Evolutionary conservation across 2,329 filamentous ascomycete genomes (phyloP).

Genomic region (Zasmidium angulare): DNA sequence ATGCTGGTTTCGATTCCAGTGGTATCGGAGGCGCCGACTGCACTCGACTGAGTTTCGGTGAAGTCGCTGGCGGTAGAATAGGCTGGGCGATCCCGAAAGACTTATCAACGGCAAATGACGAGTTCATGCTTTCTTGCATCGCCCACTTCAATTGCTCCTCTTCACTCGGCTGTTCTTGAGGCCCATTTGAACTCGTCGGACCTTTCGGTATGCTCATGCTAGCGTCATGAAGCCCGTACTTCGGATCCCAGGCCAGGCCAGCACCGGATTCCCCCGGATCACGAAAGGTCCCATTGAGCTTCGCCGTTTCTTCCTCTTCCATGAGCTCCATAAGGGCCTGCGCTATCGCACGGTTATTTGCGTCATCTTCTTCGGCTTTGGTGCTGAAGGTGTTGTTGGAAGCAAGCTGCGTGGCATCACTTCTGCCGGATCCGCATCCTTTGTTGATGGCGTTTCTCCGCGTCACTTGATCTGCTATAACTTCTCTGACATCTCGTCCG

Average conservation of each 20-base stretch:
- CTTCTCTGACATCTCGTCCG: slow-evolving; percentile 67
- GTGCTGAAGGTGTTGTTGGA: slow-evolving; percentile 75
- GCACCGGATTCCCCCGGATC: slow-evolving; percentile 56
- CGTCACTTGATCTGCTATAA: slow-evolving; percentile 71
- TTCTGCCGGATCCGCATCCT: slow-evolving; percentile 68
- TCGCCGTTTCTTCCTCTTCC: slow-evolving; percentile 67
- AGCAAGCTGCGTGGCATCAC: slow-evolving; percentile 65
- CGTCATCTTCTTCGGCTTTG: slow-evolving; percentile 81
- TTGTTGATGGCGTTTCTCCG: slow-evolving; percentile 63
- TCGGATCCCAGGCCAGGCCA: slow-evolving; percentile 38
- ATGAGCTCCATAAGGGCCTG: slow-evolving; percentile 84
- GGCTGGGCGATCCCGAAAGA: not conserved
- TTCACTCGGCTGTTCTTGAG: slow-evolving; percentile 26
- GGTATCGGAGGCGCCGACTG: not conserved
- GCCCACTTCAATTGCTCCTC: slow-evolving; percentile 41
- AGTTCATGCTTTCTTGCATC: slow-evolving; percentile 31
- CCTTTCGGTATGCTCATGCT: slow-evolving; percentile 10
- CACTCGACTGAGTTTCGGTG: not conserved
- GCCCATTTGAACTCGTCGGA: not conserved
- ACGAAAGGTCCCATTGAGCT: slow-evolving; percentile 54
- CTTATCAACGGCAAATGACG: too few relatives aligned
- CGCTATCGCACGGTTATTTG: slow-evolving; percentile 82
- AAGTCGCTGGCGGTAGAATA: slow-evolving; percentile 4
- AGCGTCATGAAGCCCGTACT: slow-evolving; percentile 36
- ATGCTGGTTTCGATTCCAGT: not conserved